phyloP scores from a whole-genome alignment of 129 eudicot genomes.

The Silybum marianum region DNA sequence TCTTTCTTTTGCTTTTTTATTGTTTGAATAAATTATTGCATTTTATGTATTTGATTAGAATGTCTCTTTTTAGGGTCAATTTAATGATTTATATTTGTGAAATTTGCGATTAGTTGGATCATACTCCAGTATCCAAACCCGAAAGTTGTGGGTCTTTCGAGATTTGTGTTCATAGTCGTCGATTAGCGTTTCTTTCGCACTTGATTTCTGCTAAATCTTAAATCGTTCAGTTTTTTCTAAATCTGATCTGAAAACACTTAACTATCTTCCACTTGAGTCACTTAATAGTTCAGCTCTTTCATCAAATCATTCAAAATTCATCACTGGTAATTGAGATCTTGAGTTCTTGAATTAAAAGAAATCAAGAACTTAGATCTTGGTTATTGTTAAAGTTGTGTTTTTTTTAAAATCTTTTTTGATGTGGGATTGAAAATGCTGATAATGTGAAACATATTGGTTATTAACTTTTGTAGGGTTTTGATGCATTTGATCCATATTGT shows the following conservation, averaged over 20 bases:
- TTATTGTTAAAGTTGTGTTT: slow-evolving; percentile 4
- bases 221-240: not conserved
- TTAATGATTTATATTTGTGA: not conserved
- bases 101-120: not conserved
- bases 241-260: slow-evolving; percentile 15
- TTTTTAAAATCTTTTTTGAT: not conserved
- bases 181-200: slow-evolving; percentile 12
- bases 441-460: not conserved
- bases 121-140: slow-evolving; percentile 3
- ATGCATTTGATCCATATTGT: slow-evolving; percentile 28
- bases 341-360: not conserved
- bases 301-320: slow-evolving; percentile 26
- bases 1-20: not conserved
- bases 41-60: not conserved
- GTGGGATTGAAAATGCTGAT: not conserved
- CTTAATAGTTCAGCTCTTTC: not conserved
- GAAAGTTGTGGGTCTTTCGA: not conserved
- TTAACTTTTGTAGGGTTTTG: slow-evolving; percentile 31
- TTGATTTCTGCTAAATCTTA: slow-evolving; percentile 7
- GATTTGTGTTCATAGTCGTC: slow-evolving; percentile 15
- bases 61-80: slow-evolving; percentile 10
- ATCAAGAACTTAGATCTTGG: slow-evolving; percentile 26
- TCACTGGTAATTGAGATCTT: not conserved
- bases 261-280: not conserved
- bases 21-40: not conserved